Evolutionary conservation across 1,139 yeast genomes (phyloP).

Genomic region (Hyphopichia buzzinii): DNA sequence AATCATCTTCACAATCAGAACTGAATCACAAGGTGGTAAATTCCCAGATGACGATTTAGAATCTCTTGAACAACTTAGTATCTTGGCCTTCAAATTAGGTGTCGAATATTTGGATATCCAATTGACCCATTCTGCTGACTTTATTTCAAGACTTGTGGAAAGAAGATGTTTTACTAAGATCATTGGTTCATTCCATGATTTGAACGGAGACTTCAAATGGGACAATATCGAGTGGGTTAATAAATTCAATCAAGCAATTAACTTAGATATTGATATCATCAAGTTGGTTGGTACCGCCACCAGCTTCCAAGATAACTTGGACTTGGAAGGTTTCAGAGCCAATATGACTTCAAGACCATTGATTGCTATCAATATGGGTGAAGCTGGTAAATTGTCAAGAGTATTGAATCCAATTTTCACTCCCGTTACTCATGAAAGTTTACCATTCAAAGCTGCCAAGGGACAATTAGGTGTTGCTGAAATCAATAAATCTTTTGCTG

Average conservation of each 20-base stretch:
- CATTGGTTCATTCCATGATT: conserved; percentile 82
- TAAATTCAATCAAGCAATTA: conserved; percentile 64
- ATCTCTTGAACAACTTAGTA: conserved; percentile 50
- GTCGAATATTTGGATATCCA: conserved; percentile 57
- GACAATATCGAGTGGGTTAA: conserved; percentile 68
- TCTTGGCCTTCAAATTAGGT: conserved; percentile 67
- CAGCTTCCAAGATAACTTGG: conserved; percentile 63
- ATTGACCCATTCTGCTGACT: conserved; percentile 38
- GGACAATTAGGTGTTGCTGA: conserved; percentile 68
- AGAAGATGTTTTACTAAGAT: conserved; percentile 61
- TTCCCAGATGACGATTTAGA: conserved; percentile 59
- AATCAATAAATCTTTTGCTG: conserved; percentile 56
- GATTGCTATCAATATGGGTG: conserved; percentile 82
- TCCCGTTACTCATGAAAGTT: conserved; percentile 71
- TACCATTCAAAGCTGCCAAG: conserved; percentile 72
- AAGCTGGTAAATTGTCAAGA: conserved; percentile 72
- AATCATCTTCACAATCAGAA: conserved; percentile 77
- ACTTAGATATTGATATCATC: conserved; percentile 68
- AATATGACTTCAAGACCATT: conserved; percentile 57
- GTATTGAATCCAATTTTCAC: conserved; percentile 74
- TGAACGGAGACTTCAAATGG: conserved; percentile 64
- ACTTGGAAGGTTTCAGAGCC: conserved; percentile 65
- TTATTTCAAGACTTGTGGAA: conserved; percentile 28
- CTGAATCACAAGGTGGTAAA: conserved; percentile 76
- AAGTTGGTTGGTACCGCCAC: conserved; percentile 83